Percentiles rank a stretch among this genome's conserved stretches.
Evolutionary conservation across 192 early-diverging fungal species (phyloP).

Genomic region (Umbelopsis vinacea): DNA sequence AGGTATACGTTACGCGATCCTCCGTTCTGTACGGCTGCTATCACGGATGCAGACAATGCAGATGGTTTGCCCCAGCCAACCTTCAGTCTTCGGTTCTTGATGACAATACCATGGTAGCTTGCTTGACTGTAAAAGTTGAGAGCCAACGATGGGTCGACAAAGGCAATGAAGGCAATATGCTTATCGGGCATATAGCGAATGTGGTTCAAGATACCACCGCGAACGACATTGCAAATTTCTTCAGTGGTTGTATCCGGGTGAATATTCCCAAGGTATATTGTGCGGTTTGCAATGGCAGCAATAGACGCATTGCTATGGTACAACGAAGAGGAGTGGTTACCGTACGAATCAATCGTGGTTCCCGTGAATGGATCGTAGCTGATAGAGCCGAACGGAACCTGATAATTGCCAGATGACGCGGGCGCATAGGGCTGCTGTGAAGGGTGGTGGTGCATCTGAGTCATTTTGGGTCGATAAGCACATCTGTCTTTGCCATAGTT

Average conservation of each 20-base stretch:
- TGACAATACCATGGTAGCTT: conserved; percentile 60
- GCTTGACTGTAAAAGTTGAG: conserved; percentile 64
- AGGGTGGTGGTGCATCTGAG: conserved; percentile 33
- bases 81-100: conserved; percentile 77
- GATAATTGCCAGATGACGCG: conserved; percentile 31
- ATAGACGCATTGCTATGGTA: conserved; percentile 31
- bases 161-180: conserved; percentile 85
- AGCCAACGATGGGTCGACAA: conserved; percentile 76
- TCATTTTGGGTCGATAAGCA: conserved; percentile 42
- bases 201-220: conserved; percentile 82
- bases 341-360: conserved; percentile 40
- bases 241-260: conserved; percentile 77
- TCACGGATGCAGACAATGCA: conserved; percentile 54
- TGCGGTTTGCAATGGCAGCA: conserved; percentile 62
- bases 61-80: conserved; percentile 82
- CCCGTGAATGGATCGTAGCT: conserved; percentile 38
- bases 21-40: conserved; percentile 58
- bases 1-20: conserved; percentile 87
- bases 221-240: conserved; percentile 86
- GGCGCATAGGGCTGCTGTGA: conserved; percentile 14
- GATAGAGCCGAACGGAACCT: conserved; percentile 33
- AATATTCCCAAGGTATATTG: conserved; percentile 84
- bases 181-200: conserved; percentile 77
- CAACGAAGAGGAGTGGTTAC: conserved; percentile 28
- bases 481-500: conserved; percentile 90